phyloP scores from a whole-genome alignment of 1,284 basidiomycete genomes.

The Rhodotorula sp. region DNA sequence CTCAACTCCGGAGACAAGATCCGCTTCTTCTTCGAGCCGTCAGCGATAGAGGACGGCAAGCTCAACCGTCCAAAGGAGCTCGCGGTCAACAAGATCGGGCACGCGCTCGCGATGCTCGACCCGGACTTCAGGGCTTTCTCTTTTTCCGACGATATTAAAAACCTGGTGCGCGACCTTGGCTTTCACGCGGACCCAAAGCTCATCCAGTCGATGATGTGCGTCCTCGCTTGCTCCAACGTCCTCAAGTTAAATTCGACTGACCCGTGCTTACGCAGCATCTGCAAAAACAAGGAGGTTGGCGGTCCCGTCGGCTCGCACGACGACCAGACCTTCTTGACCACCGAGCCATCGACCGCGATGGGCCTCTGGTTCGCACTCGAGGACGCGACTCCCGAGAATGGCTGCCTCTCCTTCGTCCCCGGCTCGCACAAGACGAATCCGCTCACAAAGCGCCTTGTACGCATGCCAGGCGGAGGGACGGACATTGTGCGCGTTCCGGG shows the following conservation, averaged over 20 bases:
- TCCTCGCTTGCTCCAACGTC: background rate
- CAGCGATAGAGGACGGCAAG: slow-evolving; percentile 65
- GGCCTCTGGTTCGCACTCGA: slow-evolving; percentile 97
- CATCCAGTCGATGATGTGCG: slow-evolving; percentile 82
- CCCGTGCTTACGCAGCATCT: slow-evolving; percentile 58
- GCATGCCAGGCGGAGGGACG: slow-evolving; percentile 61
- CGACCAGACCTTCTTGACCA: slow-evolving; percentile 69
- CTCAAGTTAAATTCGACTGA: background rate
- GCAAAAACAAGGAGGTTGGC: slow-evolving; percentile 67
- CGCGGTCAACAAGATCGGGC: slow-evolving; percentile 55
- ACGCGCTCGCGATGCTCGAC: slow-evolving; percentile 68
- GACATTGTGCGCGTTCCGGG: slow-evolving; percentile 68
- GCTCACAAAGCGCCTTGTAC: slow-evolving; percentile 79
- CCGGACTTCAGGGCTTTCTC: slow-evolving; percentile 75
- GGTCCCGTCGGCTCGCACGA: slow-evolving; percentile 67
- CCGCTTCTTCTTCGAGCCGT: slow-evolving; percentile 83
- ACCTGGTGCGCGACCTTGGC: slow-evolving; percentile 69
- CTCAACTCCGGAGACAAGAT: slow-evolving; percentile 87
- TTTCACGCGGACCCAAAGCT: slow-evolving; percentile 73
- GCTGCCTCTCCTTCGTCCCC: slow-evolving; percentile 85
- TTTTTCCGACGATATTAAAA: slow-evolving; percentile 55
- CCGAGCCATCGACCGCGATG: slow-evolving; percentile 82
- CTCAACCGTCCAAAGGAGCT: slow-evolving; percentile 71
- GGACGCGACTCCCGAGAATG: slow-evolving; percentile 77
- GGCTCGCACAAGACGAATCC: slow-evolving; percentile 74